Evolutionary conservation across 768 basidiomycete species (phyloP), one percentile per base, ranked within the genome.

Genomic region (Hygrophoropsis aurantiaca): DNA sequence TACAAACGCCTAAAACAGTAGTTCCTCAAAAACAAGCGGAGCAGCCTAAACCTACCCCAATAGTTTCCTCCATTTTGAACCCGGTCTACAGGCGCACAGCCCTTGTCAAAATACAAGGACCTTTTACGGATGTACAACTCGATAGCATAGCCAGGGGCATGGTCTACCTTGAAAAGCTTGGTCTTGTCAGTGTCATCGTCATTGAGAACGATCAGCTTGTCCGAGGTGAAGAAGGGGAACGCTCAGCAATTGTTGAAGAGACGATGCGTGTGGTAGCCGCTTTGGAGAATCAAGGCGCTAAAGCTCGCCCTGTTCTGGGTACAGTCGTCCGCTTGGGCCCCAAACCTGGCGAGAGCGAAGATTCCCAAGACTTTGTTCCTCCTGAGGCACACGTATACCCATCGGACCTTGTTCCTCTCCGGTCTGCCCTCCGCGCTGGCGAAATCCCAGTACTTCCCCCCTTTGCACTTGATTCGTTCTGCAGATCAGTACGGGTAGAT

Each of bases 371-470:
- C 40, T 63, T 74, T 16, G 50, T 64, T 36, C 64, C 74, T 15
- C 89, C 85, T 2, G 88, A 90, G 69, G 82, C 87, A 3, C 92
- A 95, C 58, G 85, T 92, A 2, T 71, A 83, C 46, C 84, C 87
- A 10, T 74, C 80, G 25, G 93, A 95, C 52, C 80, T 98, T 47
- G 78, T 85, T 35, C 80, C 87, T 21, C 85, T 98, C 50, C 84
- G 90, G 16, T 89, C 90, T 40, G 92, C 97, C 6, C 81, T 99
- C 53, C 81, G 82, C 44, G 85, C 92, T 3, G 93, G 95, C 11
- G 97, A 98, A 69, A 97, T 99, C 44, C 97, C 97, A 5, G 94
- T 99, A 19, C 82, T 98, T 38, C 78, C 94, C 13, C 94, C 97
- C 3, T 83, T 99, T 44, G 94, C 94, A 2, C 75, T 97, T 27